These are phyloP conservation scores for Candida koratica DNA, from an alignment of 805 yeast genomes.

Conservation along the genomic window DNA sequence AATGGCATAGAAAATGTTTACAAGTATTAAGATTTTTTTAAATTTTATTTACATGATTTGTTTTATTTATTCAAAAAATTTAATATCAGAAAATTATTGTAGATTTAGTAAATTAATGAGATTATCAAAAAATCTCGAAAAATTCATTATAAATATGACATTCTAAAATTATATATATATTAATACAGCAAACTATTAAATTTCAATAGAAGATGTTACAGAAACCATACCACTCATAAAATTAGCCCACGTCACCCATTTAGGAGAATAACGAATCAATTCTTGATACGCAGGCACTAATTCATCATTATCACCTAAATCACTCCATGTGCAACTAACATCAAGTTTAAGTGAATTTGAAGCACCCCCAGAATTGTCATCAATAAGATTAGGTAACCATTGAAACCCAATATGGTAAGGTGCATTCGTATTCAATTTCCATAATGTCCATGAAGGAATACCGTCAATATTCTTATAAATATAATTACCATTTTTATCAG, in stretches of 20 bases:
- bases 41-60: too few species aligned
- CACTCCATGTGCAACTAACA: conserved; percentile 77
- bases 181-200: conserved; percentile 15
- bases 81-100: too few species aligned
- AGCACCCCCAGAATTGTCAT: conserved; percentile 21
- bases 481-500: conserved; percentile 39
- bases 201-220: conserved; percentile 46
- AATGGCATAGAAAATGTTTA: too few species aligned
- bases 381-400: conserved; percentile 67
- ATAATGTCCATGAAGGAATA: conserved; percentile 59
- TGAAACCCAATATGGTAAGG: conserved; percentile 61
- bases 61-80: too few species aligned
- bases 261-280: conserved; percentile 62
- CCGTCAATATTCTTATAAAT: conserved; percentile 56
- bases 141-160: neutral
- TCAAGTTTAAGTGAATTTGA: conserved; percentile 48
- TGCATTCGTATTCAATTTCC: conserved; percentile 59
- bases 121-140: neutral
- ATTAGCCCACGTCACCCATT: conserved; percentile 62
- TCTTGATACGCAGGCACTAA: conserved; percentile 72
- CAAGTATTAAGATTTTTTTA: too few species aligned
- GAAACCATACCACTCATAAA: conserved; percentile 64
- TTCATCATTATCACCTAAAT: conserved; percentile 42
- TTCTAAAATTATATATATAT: neutral
- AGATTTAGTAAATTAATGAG: too few species aligned